A percentile compares a stretch with the other conserved stretches of the same genome.
These are phyloP conservation scores for Schoenoplectus tabernaemontani DNA, from an alignment of 202 grass and related monocot genomes.

Conservation along the genomic window DNA sequence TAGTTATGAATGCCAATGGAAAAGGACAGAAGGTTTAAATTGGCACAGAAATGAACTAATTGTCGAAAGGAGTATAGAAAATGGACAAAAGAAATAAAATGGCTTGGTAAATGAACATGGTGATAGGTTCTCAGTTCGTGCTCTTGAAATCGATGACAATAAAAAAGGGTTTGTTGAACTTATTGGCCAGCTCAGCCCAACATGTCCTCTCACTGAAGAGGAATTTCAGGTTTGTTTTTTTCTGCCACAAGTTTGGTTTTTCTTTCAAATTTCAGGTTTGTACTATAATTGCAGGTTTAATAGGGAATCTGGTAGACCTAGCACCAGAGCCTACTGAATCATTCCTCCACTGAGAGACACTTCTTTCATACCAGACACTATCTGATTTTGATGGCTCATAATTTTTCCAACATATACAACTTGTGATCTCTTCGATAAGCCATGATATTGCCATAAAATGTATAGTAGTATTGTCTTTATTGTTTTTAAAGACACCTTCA, in stretches of 20 bases:
- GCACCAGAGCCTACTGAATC: neutral
- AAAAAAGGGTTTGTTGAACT: slow-evolving; percentile 53
- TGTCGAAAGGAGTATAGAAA: neutral
- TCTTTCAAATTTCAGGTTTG: neutral
- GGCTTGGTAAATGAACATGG: neutral
- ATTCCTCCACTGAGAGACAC: neutral
- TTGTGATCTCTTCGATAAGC: neutral
- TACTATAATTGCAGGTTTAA: neutral
- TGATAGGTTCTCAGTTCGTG: slow-evolving; percentile 33
- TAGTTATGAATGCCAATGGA: neutral
- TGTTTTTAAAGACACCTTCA: too few species aligned
- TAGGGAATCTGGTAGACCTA: neutral
- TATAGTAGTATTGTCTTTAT: too few species aligned
- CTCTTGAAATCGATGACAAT: slow-evolving; percentile 47
- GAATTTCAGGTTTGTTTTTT: slow-evolving; percentile 44
- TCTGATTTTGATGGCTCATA: neutral
- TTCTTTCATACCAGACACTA: neutral
- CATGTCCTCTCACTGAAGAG: slow-evolving; percentile 31
- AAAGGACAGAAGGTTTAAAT: neutral
- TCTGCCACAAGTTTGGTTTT: neutral
- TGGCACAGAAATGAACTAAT: neutral
- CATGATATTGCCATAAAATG: neutral
- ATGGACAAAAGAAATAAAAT: slow-evolving; percentile 1
- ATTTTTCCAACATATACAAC: neutral
- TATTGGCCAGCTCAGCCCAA: slow-evolving; percentile 50